phyloP scores from a whole-genome alignment of 2,329 filamentous ascomycete genomes.

The Basipetospora sp. region DNA sequence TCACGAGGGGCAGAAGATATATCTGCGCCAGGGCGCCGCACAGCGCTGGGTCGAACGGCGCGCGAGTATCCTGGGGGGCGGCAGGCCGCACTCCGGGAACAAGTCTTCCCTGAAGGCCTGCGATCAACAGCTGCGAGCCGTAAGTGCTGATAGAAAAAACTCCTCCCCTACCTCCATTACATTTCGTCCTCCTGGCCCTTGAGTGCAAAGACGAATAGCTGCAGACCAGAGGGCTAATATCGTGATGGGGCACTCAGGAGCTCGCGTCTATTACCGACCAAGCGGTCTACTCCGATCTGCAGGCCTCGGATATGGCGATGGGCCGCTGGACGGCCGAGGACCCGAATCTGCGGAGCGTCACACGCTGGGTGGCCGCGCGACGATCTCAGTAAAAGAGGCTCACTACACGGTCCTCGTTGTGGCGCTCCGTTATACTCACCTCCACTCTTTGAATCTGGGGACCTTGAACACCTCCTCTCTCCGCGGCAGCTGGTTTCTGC shows the following conservation, averaged over 20 bases:
- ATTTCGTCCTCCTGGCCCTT: background rate
- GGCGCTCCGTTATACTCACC: too few relatives aligned
- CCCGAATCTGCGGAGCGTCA: constrained; percentile 40
- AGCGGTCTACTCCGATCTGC: constrained; percentile 39
- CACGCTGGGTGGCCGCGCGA: constrained; percentile 41
- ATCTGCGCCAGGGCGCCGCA: constrained; percentile 43
- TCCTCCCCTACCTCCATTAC: background rate
- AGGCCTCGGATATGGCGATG: constrained; percentile 35
- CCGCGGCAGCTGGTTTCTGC: too few relatives aligned
- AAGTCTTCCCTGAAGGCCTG: constrained; percentile 35
- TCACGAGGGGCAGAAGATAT: constrained; percentile 52
- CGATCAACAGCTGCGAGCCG: constrained; percentile 41
- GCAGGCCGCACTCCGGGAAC: constrained; percentile 31
- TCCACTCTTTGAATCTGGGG: too few relatives aligned
- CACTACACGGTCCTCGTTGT: too few relatives aligned
- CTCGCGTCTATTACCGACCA: constrained; percentile 45
- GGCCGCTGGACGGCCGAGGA: constrained; percentile 51
- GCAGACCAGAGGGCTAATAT: too few relatives aligned
- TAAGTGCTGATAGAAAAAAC: constrained; percentile 27
- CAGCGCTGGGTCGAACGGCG: constrained; percentile 45
- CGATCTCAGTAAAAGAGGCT: constrained; percentile 9
- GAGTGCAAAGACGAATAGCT: background rate
- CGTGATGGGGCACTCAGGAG: constrained; percentile 26
- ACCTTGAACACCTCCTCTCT: too few relatives aligned
- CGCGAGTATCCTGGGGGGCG: constrained; percentile 36